These are phyloP conservation scores for Scutellaria minor DNA, from an alignment of 257 asterid genomes.

Conservation along the genomic window DNA sequence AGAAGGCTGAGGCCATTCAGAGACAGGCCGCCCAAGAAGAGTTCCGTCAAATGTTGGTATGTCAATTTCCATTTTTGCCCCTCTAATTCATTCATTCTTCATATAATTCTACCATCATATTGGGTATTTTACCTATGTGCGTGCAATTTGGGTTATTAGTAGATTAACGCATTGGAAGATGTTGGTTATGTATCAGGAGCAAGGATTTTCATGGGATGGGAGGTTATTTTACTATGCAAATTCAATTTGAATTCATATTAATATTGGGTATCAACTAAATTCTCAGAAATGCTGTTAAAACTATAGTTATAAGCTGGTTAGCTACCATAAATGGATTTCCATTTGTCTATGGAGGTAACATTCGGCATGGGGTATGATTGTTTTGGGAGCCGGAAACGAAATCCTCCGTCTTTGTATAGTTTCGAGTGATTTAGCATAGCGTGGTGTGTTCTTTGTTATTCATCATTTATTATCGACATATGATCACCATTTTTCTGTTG, in stretches of 20 bases:
- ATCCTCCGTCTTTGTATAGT: background rate
- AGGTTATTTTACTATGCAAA: background rate
- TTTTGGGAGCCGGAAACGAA: background rate
- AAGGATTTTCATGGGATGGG: background rate
- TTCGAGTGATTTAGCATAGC: background rate
- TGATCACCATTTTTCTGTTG: background rate
- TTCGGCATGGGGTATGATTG: background rate
- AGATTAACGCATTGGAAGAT: too few relatives aligned
- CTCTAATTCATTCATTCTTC: background rate
- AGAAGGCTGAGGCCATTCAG: conserved; percentile 74
- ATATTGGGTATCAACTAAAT: background rate
- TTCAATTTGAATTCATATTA: background rate
- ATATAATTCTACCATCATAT: background rate
- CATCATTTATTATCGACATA: background rate
- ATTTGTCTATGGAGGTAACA: background rate
- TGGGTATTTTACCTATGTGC: background rate
- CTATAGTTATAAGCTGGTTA: background rate
- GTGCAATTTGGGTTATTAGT: background rate
- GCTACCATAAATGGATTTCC: background rate
- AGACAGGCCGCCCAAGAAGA: conserved; percentile 67
- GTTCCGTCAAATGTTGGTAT: conserved; percentile 68
- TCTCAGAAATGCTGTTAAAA: background rate
- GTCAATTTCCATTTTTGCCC: conserved; percentile 28
- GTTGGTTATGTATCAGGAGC: background rate
- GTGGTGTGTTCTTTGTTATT: background rate